Base-by-base conservation (phyloP, 2,329 filamentous ascomycete species). In the Scedosporium dehoogii region DNA sequence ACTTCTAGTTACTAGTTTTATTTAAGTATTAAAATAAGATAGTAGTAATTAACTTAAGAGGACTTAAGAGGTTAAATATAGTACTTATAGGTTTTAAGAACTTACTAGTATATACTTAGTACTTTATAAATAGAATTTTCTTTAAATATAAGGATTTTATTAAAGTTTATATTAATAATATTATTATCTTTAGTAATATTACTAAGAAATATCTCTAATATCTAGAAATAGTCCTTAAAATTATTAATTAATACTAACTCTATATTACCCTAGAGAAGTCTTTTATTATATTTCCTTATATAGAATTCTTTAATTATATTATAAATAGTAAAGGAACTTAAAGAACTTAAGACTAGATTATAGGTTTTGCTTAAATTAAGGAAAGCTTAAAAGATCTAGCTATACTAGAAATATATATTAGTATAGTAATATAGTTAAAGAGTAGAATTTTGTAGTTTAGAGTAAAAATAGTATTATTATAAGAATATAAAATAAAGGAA, bases 121-220 rank as follows among this genome's bases (percentile, higher is more conserved):
- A 41, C 59, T 60, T 56, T 58, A 64, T 58, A 65, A 23, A 59
- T 51, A 25, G 46, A 56, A 25, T 38, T 59, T 57, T 64, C 59
- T 61, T 23, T 38, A 56, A 63, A 18, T 48, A 64, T 60, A 3
- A 67, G 59, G 60, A 62, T 58, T 63, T 27, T 58, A 53, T 53
- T 12, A 21, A 25, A 53, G 21, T 12, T 21, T 53, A 53, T 53
- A 53, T 53, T 25, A 23, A 53, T 53, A 53, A 53, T 53, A 53
- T 53, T 53, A 25, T 53, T 21, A 53, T 53, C n/a, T 53, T 53
- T 53, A 53, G 10, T 53, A 53, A 53, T 53, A 53, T 6, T 4
- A 25, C 6, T 6, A 16, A 53, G 12, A 10, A 53, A 2, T 53
- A 53, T 25, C 2, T 53, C 3, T 53, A 53, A 21, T 53, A 53